These are phyloP conservation scores for Vicia villosa DNA, from an alignment of 306 rosid genomes.

Conservation along the genomic window DNA sequence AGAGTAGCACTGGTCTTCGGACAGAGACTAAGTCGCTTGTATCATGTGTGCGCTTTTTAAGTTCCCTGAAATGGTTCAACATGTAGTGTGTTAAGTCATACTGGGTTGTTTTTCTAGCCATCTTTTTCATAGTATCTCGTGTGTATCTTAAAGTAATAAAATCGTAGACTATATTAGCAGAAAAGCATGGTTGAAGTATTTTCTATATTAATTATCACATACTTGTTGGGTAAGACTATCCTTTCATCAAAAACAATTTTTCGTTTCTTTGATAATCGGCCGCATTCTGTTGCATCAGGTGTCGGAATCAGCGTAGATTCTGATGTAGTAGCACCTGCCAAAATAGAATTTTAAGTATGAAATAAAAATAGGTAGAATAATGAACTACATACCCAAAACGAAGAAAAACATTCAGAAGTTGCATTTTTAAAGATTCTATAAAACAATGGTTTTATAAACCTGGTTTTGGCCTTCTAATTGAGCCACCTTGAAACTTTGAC, in stretches of 20 bases:
- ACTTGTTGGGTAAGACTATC: conserved; percentile 57
- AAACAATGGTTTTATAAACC: conserved; percentile 32
- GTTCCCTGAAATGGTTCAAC: conserved; percentile 53
- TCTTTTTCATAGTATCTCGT: not conserved
- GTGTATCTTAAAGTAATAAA: too few species aligned
- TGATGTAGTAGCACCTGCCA: conserved; percentile 56
- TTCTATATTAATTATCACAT: conserved; percentile 42
- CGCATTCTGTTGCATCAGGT: conserved; percentile 55
- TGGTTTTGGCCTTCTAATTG: conserved; percentile 43
- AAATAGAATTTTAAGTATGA: not conserved
- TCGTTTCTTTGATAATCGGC: conserved; percentile 59
- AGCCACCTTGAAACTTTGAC: conserved; percentile 44
- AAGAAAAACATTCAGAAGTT: conserved; percentile 20
- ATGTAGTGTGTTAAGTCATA: conserved; percentile 6
- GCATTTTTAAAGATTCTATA: not conserved
- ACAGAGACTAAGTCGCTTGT: conserved; percentile 58
- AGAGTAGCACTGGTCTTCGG: conserved; percentile 47
- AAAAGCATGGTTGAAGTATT: conserved; percentile 23
- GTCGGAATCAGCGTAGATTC: conserved; percentile 51
- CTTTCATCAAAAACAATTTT: conserved; percentile 54
- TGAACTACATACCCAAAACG: not conserved
- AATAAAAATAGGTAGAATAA: conserved; percentile 3
- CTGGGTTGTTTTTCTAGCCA: not conserved
- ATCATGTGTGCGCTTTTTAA: conserved; percentile 51
- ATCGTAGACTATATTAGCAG: not conserved